Conservation (phyloP, 2,329 filamentous ascomycete genomes). For the Byssoonygena ceratinophila region DNA sequence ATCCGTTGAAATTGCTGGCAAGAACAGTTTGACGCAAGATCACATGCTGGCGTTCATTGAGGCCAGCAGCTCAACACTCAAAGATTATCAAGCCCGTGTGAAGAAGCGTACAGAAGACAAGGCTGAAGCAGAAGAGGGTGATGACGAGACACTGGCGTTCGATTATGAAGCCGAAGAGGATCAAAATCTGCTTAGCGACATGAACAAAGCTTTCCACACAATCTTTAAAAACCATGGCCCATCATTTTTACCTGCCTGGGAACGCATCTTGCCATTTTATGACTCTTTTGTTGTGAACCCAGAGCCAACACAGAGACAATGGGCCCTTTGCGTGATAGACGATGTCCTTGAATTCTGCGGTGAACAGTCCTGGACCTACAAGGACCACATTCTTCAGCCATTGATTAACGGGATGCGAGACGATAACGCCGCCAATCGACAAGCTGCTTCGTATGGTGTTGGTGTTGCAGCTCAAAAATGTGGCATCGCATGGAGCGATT, state of each 20-base stretch:
- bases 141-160: slow-evolving; percentile 78
- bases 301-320: slow-evolving; percentile 88
- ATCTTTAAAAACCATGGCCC: slow-evolving; percentile 95
- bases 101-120: slow-evolving; percentile 73
- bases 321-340: slow-evolving; percentile 98
- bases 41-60: slow-evolving; percentile 85
- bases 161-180: slow-evolving; percentile 93
- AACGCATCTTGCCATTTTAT: slow-evolving; percentile 74
- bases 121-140: slow-evolving; percentile 73
- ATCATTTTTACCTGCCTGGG: slow-evolving; percentile 77
- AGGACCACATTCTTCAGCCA: slow-evolving; percentile 74
- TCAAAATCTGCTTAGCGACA: slow-evolving; percentile 89
- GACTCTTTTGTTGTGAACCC: slow-evolving; percentile 67
- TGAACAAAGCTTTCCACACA: slow-evolving; percentile 99
- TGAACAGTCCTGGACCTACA: slow-evolving; percentile 74
- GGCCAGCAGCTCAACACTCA: slow-evolving; percentile 69
- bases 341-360: slow-evolving; percentile 97
- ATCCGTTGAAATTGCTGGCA: slow-evolving; percentile 85
- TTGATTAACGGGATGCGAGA: slow-evolving; percentile 80
- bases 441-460: slow-evolving; percentile 91
- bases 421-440: slow-evolving; percentile 76
- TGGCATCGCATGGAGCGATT: slow-evolving; percentile 75
- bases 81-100: slow-evolving; percentile 87
- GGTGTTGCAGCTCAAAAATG: slow-evolving; percentile 92
- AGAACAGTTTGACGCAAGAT: slow-evolving; percentile 62